These are phyloP conservation scores for button mushroom (Agaricus bisporus) DNA, from an alignment of 768 basidiomycete species.

Conservation along the genomic window DNA sequence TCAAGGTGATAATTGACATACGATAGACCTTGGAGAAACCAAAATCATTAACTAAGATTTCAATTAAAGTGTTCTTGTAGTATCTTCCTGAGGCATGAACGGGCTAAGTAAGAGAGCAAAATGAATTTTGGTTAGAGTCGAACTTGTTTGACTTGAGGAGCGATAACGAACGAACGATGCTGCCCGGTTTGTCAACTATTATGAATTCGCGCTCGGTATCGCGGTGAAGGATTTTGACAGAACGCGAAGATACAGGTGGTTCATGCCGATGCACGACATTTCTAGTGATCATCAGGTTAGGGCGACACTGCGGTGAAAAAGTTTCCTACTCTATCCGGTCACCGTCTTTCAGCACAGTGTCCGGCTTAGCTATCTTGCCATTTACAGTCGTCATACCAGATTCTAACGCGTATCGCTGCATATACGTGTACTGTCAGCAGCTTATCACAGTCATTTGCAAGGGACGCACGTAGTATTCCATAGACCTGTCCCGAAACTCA, in stretches of 20 bases:
- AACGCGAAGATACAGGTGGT: constrained; percentile 84
- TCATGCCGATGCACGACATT: constrained; percentile 97
- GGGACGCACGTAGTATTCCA: constrained; percentile 89
- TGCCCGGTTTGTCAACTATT: constrained; percentile 94
- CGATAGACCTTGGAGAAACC: constrained; percentile 79
- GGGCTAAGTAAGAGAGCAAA: constrained; percentile 45
- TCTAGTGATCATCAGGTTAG: constrained; percentile 30
- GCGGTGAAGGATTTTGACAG: constrained; percentile 72
- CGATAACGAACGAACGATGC: constrained; percentile 65
- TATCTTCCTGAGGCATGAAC: constrained; percentile 92
- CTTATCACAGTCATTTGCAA: background rate
- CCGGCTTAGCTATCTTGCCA: constrained; percentile 75
- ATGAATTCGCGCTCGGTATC: constrained; percentile 80
- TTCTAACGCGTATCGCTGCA: constrained; percentile 58
- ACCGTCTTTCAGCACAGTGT: constrained; percentile 76
- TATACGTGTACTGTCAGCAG: background rate
- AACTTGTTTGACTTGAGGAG: background rate
- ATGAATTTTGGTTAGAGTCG: constrained; percentile 9
- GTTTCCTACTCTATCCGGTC: constrained; percentile 81
- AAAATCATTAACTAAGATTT: constrained; percentile 81
- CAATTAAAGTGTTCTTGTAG: constrained; percentile 80
- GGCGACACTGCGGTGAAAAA: background rate
- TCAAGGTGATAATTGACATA: constrained; percentile 33
- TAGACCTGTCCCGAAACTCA: constrained; percentile 88
- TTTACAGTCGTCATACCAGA: constrained; percentile 96